These are phyloP conservation scores for Striga asiatica DNA, from an alignment of 257 asterid species.

Conservation along the genomic window DNA sequence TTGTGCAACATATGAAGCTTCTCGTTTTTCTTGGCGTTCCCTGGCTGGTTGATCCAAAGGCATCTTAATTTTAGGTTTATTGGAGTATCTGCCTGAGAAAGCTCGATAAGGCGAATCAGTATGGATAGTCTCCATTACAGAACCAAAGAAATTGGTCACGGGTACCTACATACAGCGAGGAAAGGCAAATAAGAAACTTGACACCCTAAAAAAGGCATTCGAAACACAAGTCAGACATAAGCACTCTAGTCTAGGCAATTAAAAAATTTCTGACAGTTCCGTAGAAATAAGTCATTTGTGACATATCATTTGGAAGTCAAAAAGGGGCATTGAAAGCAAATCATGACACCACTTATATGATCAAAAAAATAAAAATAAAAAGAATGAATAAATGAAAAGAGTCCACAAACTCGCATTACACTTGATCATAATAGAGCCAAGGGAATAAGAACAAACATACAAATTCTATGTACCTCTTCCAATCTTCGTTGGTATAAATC, in stretches of 20 bases:
- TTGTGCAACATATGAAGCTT: constrained; percentile 32
- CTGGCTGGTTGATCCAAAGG: constrained; percentile 22
- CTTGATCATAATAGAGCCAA: constrained; percentile 8
- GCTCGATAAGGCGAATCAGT: constrained; percentile 71
- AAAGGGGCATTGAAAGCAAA: no score
- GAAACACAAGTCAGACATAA: not conserved
- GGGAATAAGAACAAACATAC: constrained; percentile 9
- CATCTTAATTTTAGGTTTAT: constrained; percentile 24
- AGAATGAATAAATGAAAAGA: not conserved
- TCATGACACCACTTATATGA: no score
- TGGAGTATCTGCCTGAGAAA: constrained; percentile 26
- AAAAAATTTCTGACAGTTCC: not conserved
- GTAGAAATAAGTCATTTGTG: not conserved
- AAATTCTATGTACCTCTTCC: constrained; percentile 50
- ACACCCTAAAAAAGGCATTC: not conserved
- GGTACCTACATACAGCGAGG: constrained; percentile 52
- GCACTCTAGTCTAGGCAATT: not conserved
- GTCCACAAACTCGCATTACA: not conserved
- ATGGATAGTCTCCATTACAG: constrained; percentile 88
- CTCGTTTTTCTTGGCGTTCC: constrained; percentile 19
- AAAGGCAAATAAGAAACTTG: constrained; percentile 6
- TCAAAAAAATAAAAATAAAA: not conserved
- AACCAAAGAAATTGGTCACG: constrained; percentile 92
- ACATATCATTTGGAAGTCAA: not conserved
- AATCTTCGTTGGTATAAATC: constrained; percentile 63